Percentiles rank a stretch among this genome's conserved stretches.
phyloP scores from a whole-genome alignment of 768 basidiomycete genomes.

The Amanita pseudoporphyria region DNA sequence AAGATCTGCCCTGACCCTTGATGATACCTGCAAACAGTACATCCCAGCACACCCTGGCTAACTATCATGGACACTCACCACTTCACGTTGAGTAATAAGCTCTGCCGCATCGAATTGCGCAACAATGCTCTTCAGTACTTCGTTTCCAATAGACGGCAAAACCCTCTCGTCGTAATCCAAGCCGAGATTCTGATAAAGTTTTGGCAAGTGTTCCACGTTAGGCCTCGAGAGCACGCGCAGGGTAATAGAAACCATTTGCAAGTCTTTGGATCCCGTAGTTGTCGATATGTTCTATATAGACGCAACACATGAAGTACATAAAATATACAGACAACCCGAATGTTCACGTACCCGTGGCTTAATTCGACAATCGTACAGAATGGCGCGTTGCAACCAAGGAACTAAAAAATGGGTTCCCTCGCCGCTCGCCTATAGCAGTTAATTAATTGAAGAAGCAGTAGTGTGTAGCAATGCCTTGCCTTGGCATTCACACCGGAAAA shows the following conservation, averaged over 20 bases:
- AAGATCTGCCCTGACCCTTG: slow-evolving; percentile 86
- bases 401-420: slow-evolving; percentile 97
- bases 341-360: slow-evolving; percentile 84
- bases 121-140: slow-evolving; percentile 95
- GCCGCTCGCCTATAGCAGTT: slow-evolving; percentile 51
- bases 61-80: slow-evolving; percentile 43
- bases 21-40: slow-evolving; percentile 55
- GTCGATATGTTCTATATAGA: slow-evolving; percentile 93
- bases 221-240: slow-evolving; percentile 93
- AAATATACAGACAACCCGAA: not conserved
- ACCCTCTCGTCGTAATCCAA: slow-evolving; percentile 98
- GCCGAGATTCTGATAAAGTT: slow-evolving; percentile 93
- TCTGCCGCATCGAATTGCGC: slow-evolving; percentile 98
- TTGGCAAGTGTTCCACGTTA: slow-evolving; percentile 77
- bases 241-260: slow-evolving; percentile 98
- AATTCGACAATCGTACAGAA: slow-evolving; percentile 95
- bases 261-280: slow-evolving; percentile 94
- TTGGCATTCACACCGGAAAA: slow-evolving; percentile 83
- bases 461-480: slow-evolving; percentile 29
- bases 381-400: slow-evolving; percentile 93
- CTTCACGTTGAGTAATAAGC: slow-evolving; percentile 94
- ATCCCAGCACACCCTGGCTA: not conserved
- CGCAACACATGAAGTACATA: slow-evolving; percentile 8
- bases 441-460: slow-evolving; percentile 3
- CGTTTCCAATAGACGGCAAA: slow-evolving; percentile 94